Conservation (phyloP, 2,329 filamentous ascomycete species). For the Alternaria longipes region DNA sequence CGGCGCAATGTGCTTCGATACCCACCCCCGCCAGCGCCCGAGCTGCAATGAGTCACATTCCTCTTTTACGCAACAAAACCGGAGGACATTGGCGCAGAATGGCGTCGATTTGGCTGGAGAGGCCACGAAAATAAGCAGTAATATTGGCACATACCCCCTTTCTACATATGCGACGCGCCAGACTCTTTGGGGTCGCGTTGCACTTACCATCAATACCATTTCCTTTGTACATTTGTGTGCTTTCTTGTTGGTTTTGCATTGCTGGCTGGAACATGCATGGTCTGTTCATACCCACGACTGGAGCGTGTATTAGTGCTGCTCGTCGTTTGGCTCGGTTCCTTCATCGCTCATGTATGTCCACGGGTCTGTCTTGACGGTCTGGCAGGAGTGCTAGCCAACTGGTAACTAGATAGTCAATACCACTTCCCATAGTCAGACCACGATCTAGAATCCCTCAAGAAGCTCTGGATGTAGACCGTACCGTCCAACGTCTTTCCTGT, state of each 20-base stretch:
- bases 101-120: slow-evolving; percentile 18
- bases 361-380: slow-evolving; percentile 11
- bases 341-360: slow-evolving; percentile 9
- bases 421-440: slow-evolving; percentile 8
- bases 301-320: slow-evolving; percentile 32
- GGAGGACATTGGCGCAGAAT: slow-evolving; percentile 18
- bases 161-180: slow-evolving; percentile 22
- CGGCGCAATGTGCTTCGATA: slow-evolving; percentile 7
- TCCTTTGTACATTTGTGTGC: slow-evolving; percentile 41
- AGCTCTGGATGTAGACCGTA: neutral
- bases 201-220: slow-evolving; percentile 36
- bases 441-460: slow-evolving; percentile 1
- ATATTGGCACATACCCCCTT: slow-evolving; percentile 42
- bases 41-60: slow-evolving; percentile 9
- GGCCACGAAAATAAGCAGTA: slow-evolving; percentile 37
- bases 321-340: slow-evolving; percentile 12
- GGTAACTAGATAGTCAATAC: slow-evolving; percentile 21
- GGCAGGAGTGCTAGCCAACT: slow-evolving; percentile 11
- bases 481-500: neutral
- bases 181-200: slow-evolving; percentile 11
- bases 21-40: slow-evolving; percentile 7
- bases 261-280: slow-evolving; percentile 36
- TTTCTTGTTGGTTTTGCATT: slow-evolving; percentile 40
- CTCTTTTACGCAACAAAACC: slow-evolving; percentile 19
- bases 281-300: slow-evolving; percentile 22